Evolutionary conservation across 139 green algal species (phyloP), one percentile per base, ranked within the genome.

Genomic region (Haematococcus sp.): DNA sequence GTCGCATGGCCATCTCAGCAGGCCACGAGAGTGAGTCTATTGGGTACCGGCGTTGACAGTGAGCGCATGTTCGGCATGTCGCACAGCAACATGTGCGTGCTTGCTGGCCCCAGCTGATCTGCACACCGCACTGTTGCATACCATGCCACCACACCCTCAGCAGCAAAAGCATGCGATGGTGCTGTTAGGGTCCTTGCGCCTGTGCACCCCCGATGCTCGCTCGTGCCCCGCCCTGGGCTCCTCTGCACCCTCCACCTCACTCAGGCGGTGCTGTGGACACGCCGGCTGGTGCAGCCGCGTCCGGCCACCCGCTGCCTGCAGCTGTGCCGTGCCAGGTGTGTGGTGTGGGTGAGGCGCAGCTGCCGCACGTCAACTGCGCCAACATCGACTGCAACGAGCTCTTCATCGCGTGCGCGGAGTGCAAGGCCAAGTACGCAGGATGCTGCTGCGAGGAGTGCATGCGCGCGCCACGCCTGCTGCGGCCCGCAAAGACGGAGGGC

Each of bases 301-400:
- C 40, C 7, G 40, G 40, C 40, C 40, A 49, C 11, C 61, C 61
- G 27, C 74, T 95, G 40, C 77, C 68, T 27, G 84, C 88, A 27
- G 91, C 92, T 1, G 83, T 84, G 63, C 79, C 83, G 13, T 97
- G 93, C 80, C 66, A 82, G n/a, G 2, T 92, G 54, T 98, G 93
- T 75, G 85, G 87, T 34, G 78, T 52, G 0, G 43, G 68, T 2
- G 68, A 74, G 5, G 87, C 91, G 27, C 63, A 86, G 56, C 87
- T 97, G 74, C 93, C 93, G 0, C 94, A 98, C 79, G 63, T 93
- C 60, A 98, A 98, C 83, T 98, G 94, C 74, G 90, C 93, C 54
- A 98, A 97, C 79, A 84, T 97, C 0, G 86, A 93, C 77, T 94
- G 90, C 88, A 97, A 97, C 82, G 85, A 91, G 76, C 91, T 97